Evolutionary conservation across 2,329 filamentous ascomycete species (phyloP).

Genomic region (Colletotrichum aenigma): DNA sequence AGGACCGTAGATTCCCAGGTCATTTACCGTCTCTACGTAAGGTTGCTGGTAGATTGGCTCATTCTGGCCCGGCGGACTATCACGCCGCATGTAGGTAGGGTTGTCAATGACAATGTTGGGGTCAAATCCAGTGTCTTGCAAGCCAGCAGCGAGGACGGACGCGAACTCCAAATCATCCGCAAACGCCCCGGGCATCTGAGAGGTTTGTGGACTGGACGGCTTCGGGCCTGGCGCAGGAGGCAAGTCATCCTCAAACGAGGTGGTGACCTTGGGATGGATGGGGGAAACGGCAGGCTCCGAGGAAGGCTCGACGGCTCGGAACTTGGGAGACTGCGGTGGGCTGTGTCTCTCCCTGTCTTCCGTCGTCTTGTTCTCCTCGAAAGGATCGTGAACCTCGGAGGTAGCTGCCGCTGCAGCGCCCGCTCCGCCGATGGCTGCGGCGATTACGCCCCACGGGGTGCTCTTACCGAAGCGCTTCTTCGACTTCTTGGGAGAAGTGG

Average conservation of each 20-base stretch:
- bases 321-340: constrained; percentile 22
- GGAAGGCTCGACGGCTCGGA: constrained; percentile 18
- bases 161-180: constrained; percentile 72
- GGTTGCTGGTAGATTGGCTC: constrained; percentile 54
- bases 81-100: constrained; percentile 64
- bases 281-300: neutral
- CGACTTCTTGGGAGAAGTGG: constrained; percentile 28
- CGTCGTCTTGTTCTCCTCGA: constrained; percentile 14
- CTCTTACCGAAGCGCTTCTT: constrained; percentile 39
- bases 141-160: constrained; percentile 70
- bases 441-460: constrained; percentile 57
- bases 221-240: constrained; percentile 64
- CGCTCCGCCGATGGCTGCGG: constrained; percentile 52
- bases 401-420: constrained; percentile 34
- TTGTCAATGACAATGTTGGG: constrained; percentile 73
- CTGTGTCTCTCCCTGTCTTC: constrained; percentile 15
- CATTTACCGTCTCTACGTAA: constrained; percentile 51
- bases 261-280: constrained; percentile 5
- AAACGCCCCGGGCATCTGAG: constrained; percentile 69
- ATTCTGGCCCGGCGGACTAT: constrained; percentile 66
- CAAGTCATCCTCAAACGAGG: constrained; percentile 40
- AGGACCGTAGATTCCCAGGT: constrained; percentile 39
- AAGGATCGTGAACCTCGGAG: constrained; percentile 23
- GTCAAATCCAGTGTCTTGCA: constrained; percentile 73
- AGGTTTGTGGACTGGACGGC: constrained; percentile 48